These are phyloP conservation scores for Podaxis mareebaensis DNA, from an alignment of 768 basidiomycete genomes.

Conservation along the genomic window DNA sequence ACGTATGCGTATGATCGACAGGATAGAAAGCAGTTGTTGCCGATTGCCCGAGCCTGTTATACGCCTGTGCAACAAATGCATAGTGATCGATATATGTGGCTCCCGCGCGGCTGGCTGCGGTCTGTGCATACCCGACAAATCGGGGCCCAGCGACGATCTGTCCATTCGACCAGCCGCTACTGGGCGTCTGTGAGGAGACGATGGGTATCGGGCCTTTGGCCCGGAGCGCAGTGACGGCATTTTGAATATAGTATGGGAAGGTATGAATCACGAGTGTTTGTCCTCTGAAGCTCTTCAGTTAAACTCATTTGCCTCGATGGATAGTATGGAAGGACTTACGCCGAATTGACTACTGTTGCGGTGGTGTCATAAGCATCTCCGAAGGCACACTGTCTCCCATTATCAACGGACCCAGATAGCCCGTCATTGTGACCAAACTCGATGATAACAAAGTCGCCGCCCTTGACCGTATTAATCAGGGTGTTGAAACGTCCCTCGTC, in stretches of 20 bases:
- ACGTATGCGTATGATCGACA: slow-evolving; percentile 48
- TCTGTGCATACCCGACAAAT: slow-evolving; percentile 46
- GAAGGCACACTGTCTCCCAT: slow-evolving; percentile 42
- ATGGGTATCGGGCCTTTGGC: slow-evolving; percentile 50
- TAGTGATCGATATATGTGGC: slow-evolving; percentile 49
- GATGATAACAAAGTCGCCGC: slow-evolving; percentile 44
- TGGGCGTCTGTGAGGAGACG: slow-evolving; percentile 48
- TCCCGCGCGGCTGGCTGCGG: slow-evolving; percentile 35
- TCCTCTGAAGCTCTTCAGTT: slow-evolving; percentile 29
- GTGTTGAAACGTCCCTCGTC: slow-evolving; percentile 48
- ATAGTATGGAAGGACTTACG: slow-evolving; percentile 25
- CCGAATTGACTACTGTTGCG: slow-evolving; percentile 33
- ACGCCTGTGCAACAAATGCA: slow-evolving; percentile 43
- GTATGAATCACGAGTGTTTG: slow-evolving; percentile 40
- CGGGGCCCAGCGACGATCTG: slow-evolving; percentile 38
- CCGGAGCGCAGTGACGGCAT: slow-evolving; percentile 40
- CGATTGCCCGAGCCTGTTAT: slow-evolving; percentile 38
- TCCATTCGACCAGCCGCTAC: slow-evolving; percentile 41
- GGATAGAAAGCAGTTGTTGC: slow-evolving; percentile 42
- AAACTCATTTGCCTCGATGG: not conserved
- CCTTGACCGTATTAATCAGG: slow-evolving; percentile 38
- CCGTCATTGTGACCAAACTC: slow-evolving; percentile 54
- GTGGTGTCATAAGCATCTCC: slow-evolving; percentile 40
- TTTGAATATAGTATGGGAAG: slow-evolving; percentile 47
- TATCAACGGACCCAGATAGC: slow-evolving; percentile 36